Evolutionary conservation across 805 yeast species (phyloP).

Genomic region (Cyberlindnera euphorbiae): DNA sequence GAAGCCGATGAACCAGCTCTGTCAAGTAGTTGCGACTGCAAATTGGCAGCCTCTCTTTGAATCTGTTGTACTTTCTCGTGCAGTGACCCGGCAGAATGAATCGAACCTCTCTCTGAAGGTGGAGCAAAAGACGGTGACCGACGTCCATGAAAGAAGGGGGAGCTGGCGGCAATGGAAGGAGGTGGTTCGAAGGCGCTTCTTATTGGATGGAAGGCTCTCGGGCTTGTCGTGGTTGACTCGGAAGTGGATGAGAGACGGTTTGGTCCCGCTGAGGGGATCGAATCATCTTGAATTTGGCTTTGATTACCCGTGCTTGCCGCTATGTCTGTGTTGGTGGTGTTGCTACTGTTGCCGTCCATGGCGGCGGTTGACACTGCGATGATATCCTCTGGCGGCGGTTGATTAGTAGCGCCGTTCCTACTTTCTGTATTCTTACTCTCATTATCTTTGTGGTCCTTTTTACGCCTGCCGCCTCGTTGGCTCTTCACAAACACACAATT

Average conservation of each 20-base stretch:
- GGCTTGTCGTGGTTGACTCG: conserved; percentile 4
- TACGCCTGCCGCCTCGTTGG: conserved; percentile 53
- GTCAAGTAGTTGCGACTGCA: conserved; percentile 18
- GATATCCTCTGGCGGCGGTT: background rate
- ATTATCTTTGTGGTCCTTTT: conserved; percentile 7
- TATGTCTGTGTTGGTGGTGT: too few relatives aligned
- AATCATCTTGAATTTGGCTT: too few relatives aligned
- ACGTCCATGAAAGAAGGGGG: conserved; percentile 14
- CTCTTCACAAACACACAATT: conserved; percentile 55
- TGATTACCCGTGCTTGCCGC: too few relatives aligned
- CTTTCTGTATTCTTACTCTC: too few relatives aligned
- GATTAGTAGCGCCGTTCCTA: too few relatives aligned
- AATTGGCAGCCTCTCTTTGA: conserved; percentile 21
- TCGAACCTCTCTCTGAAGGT: conserved; percentile 5
- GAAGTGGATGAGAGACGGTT: background rate
- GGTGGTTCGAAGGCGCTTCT: conserved; percentile 6
- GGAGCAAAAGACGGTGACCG: conserved; percentile 9
- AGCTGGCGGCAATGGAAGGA: conserved; percentile 8
- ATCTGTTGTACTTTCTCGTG: conserved; percentile 21
- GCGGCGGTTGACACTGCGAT: too few relatives aligned
- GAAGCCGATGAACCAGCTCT: conserved; percentile 2
- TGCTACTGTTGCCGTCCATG: too few relatives aligned
- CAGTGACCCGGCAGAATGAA: conserved; percentile 4
- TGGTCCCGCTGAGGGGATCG: too few relatives aligned
- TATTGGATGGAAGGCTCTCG: conserved; percentile 3